Base-by-base conservation (phyloP, 305 asterid species). In the Galium porrigens region DNA sequence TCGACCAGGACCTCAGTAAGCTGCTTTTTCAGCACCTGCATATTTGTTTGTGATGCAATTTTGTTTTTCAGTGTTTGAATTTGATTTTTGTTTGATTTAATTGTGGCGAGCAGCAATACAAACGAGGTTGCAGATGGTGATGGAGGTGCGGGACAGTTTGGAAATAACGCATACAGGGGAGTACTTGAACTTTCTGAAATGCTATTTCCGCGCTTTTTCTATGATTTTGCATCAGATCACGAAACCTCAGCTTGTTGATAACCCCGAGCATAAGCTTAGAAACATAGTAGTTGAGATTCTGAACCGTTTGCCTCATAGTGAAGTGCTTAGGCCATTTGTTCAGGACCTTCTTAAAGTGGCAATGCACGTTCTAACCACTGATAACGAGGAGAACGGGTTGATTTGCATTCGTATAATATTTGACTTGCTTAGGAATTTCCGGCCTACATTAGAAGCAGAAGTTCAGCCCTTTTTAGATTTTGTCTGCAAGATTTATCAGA, bases 111-210 rank as follows among this genome's bases (percentile, higher is more conserved):
- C 89, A 92, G 99, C 91, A 61, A 92, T 92, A 68, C 87, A 84
- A 73, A 63, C 85, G 65, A 83, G 97, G 84, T 77, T 92, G 64
- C 99, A 85, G 79, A 83, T 92, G 96, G 99, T 86, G 8, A 85
- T 84, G 95, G 99, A 92, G 89, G 97, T 92, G 11, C 85, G 95
- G 85, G 99, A 92, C 73, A 92, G 99, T 75, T 78, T 92, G 77
- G 99, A 92, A 84, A 92, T 92, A 72, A 89, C 97, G 69, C 99
- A 92, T 79, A 89, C 99, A 6, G 99, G 97, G 84, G 99, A 92
- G 85, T 92, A 92, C 77, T 81, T 92, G 71, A 89, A 89, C 77
- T 92, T 92, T 71, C 74, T 92, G 62, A 89, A 80, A 71, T 92
- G 99, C 74, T 92, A 89, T 70, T 92, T 92, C 72, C 91, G 90